These are phyloP conservation scores for Huntiella moniliformis DNA, from an alignment of 2,329 filamentous ascomycete species.

Conservation along the genomic window DNA sequence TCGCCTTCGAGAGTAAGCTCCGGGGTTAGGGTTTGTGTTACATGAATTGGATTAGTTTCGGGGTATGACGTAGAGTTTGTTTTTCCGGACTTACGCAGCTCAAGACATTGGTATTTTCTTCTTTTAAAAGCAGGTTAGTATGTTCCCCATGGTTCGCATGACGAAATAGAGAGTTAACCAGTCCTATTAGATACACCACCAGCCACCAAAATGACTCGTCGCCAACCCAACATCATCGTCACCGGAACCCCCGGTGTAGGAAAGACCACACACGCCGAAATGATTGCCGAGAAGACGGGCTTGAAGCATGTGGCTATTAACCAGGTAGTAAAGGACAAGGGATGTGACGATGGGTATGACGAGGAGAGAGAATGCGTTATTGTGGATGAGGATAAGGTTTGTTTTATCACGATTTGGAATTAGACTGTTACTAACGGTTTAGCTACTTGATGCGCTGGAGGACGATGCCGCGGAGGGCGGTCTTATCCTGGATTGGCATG, in stretches of 20 bases:
- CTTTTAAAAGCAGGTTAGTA: neutral
- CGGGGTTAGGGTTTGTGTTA: neutral
- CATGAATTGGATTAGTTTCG: neutral
- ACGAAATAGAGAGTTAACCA: neutral
- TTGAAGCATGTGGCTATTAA: constrained; percentile 77
- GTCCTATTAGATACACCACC: constrained; percentile 11
- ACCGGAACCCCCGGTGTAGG: constrained; percentile 92
- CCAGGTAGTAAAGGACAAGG: constrained; percentile 72
- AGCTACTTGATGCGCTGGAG: constrained; percentile 81
- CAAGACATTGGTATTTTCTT: too few relatives aligned
- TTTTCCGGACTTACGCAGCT: too few relatives aligned
- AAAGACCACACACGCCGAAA: constrained; percentile 83
- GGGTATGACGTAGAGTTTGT: too few relatives aligned
- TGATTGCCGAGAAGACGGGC: constrained; percentile 55
- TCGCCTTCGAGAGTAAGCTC: neutral
- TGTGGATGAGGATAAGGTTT: constrained; percentile 87
- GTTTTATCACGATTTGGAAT: too few relatives aligned
- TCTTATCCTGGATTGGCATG: constrained; percentile 92
- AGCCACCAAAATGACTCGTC: constrained; percentile 19
- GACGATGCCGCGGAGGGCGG: constrained; percentile 61
- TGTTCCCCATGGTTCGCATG: neutral
- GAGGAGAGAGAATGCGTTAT: constrained; percentile 76
- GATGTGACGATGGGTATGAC: constrained; percentile 74
- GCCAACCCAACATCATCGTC: constrained; percentile 71
- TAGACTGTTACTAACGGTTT: constrained; percentile 1